phyloP scores from a whole-genome alignment of 352 stramenopile species.

The Pythium folliculosum region DNA sequence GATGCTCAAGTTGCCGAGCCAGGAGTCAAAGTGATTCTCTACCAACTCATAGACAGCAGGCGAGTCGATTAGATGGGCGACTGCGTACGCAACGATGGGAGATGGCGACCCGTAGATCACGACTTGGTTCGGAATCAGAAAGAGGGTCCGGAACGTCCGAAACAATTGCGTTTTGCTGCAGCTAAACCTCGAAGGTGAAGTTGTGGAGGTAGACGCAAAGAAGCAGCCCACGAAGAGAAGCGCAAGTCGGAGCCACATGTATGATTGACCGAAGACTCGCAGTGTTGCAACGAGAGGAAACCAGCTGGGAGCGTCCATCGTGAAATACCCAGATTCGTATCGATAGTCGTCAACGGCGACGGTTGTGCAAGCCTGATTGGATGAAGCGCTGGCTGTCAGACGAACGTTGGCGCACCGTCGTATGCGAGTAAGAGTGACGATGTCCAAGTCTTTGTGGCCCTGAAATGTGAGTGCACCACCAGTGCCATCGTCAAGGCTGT shows the following conservation, averaged over 20 bases:
- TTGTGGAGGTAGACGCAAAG: not conserved
- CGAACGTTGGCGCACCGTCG: not conserved
- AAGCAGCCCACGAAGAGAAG: slow-evolving; percentile 6
- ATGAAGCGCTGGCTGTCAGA: not conserved
- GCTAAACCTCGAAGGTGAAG: not conserved
- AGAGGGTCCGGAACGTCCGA: not conserved
- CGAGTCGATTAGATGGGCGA: slow-evolving; percentile 13
- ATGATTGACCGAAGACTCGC: slow-evolving; percentile 13
- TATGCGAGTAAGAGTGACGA: slow-evolving; percentile 9
- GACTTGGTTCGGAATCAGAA: slow-evolving; percentile 11
- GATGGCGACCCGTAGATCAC: slow-evolving; percentile 10
- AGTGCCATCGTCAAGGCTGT: not conserved
- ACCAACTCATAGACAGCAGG: slow-evolving; percentile 5
- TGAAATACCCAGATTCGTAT: slow-evolving; percentile 9
- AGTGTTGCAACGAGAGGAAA: slow-evolving; percentile 6
- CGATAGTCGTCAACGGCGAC: slow-evolving; percentile 25
- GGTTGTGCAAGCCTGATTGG: not conserved
- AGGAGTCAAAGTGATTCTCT: not conserved
- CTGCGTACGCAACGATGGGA: not conserved
- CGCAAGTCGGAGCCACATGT: slow-evolving; percentile 13
- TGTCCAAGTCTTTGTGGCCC: slow-evolving; percentile 12
- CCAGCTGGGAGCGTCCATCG: slow-evolving; percentile 11
- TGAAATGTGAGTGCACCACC: not conserved
- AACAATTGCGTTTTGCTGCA: not conserved
- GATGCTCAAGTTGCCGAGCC: slow-evolving; percentile 3